Evolutionary conservation across 208 protist genomes (phyloP), one percentile per base, ranked within the genome.

Genomic region (Wallacemonas sp.): DNA sequence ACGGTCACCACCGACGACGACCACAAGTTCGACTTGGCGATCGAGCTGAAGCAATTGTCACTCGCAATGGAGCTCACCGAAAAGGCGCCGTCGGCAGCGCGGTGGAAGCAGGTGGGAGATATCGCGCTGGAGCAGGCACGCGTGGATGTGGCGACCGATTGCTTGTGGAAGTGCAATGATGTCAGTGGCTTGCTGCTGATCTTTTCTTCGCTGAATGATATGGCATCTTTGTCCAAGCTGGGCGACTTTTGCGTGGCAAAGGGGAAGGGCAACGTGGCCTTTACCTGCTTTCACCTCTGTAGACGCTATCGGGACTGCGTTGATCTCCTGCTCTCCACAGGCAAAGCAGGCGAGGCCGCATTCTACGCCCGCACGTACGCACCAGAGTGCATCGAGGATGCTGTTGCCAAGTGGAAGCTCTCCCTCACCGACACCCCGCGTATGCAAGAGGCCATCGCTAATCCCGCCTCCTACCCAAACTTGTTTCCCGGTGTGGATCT

Each of bases 321-420:
- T 0, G 80, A 97, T 28, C 72, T 99, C 22, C 79, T 99, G 6
- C 77, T 73, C 17, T 61, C 68, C 24, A 92, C 82, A 1, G 86
- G 87, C 26, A 90, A 95, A 28, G 55, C 86, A 2, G 85, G 93
- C 27, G 97, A 99, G 62, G 98, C 98, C 8, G 94, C 96, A 14
- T 97, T 99, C 62, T 96, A 99, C 69, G 97, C 98, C 1, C 87
- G 98, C 42, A 98, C 96, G 3, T 99, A 99, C 80, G 69, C 62
- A 26, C 97, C 97, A 15, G 78, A 61, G 17, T 67, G 80, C 26
- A 72, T 97, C 6, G 77, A 87, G 47, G 70, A 87, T 8, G 76
- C 86, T 19, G 92, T 99, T 12, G 61, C 67, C 28, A 66, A 94
- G 66, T 99, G 98, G 98, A 96, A 89, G 68, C 64, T 72, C 26